Conservation (phyloP, 352 stramenopile genomes). For the Phytophthora vignae region DNA sequence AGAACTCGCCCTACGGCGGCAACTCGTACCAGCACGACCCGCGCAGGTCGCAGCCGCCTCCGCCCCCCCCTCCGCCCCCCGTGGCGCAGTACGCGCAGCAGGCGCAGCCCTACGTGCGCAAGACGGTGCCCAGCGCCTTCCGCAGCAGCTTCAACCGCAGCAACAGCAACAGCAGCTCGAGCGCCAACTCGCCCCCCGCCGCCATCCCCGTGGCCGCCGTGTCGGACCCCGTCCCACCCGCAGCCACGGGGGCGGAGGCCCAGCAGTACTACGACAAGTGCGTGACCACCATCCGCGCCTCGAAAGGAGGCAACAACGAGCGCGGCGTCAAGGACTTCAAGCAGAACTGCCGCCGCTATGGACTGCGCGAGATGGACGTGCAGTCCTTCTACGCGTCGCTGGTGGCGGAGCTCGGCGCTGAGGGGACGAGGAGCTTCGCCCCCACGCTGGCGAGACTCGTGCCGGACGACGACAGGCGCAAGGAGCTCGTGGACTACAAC, state of each 20-base stretch:
- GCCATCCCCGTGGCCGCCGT: conserved; percentile 17
- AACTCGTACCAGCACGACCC: conserved; percentile 26
- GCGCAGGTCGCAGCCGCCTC: background rate
- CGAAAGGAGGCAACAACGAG: conserved; percentile 62
- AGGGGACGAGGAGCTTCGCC: conserved; percentile 54
- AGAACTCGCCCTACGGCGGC: conserved; percentile 30
- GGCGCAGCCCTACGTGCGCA: conserved; percentile 16
- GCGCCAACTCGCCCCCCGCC: conserved; percentile 13
- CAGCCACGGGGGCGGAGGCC: conserved; percentile 57
- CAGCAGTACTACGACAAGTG: conserved; percentile 66
- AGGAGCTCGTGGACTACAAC: conserved; percentile 66
- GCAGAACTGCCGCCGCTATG: conserved; percentile 66
- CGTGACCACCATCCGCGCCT: conserved; percentile 62
- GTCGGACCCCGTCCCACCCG: conserved; percentile 49
- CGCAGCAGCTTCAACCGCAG: conserved; percentile 28
- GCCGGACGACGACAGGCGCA: conserved; percentile 56
- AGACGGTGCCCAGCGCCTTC: conserved; percentile 37
- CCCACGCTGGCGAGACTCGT: conserved; percentile 60
- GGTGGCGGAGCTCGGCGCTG: conserved; percentile 52
- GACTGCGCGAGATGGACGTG: conserved; percentile 64
- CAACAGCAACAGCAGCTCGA: conserved; percentile 19
- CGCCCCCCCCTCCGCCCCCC: conserved; percentile 26
- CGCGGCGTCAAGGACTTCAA: conserved; percentile 67
- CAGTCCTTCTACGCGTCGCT: conserved; percentile 63
- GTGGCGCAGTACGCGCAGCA: background rate